phyloP scores from a whole-genome alignment of 1,284 basidiomycete genomes.

The Austroboletus rostrupii region DNA sequence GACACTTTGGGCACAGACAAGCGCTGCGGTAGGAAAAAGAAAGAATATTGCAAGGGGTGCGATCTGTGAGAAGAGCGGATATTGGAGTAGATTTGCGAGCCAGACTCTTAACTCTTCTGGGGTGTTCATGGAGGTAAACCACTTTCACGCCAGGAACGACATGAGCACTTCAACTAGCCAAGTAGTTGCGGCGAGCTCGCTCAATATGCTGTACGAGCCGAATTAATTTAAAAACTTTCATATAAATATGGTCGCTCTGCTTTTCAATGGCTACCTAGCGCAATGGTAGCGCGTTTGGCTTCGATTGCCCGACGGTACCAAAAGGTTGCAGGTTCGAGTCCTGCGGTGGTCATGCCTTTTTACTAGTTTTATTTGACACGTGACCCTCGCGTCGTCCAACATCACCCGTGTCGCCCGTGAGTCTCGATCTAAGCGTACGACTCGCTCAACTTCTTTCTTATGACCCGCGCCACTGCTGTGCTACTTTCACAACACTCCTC shows the following conservation, averaged over 20 bases:
- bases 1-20: slow-evolving; percentile 37
- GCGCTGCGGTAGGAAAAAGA: slow-evolving; percentile 48
- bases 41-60: slow-evolving; percentile 54
- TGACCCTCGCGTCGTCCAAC: slow-evolving; percentile 3
- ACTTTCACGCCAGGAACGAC: slow-evolving; percentile 29
- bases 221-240: neutral
- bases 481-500: slow-evolving; percentile 72
- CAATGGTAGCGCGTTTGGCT: slow-evolving; percentile 82
- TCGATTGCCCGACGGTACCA: slow-evolving; percentile 67
- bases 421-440: neutral
- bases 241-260: slow-evolving; percentile 16
- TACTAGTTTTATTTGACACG: slow-evolving; percentile 6
- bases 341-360: slow-evolving; percentile 55
- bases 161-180: slow-evolving; percentile 21
- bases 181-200: slow-evolving; percentile 46
- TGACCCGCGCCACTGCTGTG: slow-evolving; percentile 23
- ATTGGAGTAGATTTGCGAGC: slow-evolving; percentile 22
- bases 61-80: slow-evolving; percentile 43
- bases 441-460: neutral
- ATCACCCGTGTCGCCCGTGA: neutral
- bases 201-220: slow-evolving; percentile 71
- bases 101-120: slow-evolving; percentile 29
- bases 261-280: slow-evolving; percentile 31
- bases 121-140: slow-evolving; percentile 29
- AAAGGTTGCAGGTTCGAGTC: slow-evolving; percentile 89